phyloP scores from a whole-genome alignment of 345 rosid species.

The Lumnitzera racemosa region DNA sequence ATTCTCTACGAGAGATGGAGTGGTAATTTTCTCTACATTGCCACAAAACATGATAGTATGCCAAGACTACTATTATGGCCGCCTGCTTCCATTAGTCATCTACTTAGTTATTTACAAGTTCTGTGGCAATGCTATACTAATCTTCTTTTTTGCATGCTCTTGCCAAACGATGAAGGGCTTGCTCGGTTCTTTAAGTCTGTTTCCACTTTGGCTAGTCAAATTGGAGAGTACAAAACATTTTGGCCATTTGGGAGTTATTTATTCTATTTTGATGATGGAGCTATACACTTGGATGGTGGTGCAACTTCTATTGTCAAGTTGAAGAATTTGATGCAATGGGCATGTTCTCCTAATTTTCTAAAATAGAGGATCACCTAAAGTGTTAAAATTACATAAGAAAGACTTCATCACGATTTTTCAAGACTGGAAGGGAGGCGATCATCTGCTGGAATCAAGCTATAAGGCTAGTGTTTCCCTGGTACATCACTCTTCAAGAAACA shows the following conservation, averaged over 20 bases:
- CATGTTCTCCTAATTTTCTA: slow-evolving; percentile 16
- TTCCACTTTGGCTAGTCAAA: neutral
- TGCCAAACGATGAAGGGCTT: slow-evolving; percentile 4
- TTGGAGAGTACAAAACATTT: slow-evolving; percentile 15
- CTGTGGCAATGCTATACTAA: slow-evolving; percentile 5
- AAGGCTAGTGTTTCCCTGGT: slow-evolving; percentile 59
- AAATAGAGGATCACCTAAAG: slow-evolving; percentile 50
- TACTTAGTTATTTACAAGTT: slow-evolving; percentile 23
- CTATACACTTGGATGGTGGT: slow-evolving; percentile 58
- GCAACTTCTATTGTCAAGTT: slow-evolving; percentile 37
- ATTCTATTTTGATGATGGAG: slow-evolving; percentile 65
- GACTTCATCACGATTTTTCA: slow-evolving; percentile 31
- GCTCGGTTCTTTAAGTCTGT: slow-evolving; percentile 19
- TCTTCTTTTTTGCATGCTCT: too few species aligned
- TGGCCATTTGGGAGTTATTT: slow-evolving; percentile 75
- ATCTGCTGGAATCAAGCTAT: slow-evolving; percentile 45
- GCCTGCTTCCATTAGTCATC: slow-evolving; percentile 13
- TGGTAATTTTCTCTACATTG: slow-evolving; percentile 70
- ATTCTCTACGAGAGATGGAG: slow-evolving; percentile 51
- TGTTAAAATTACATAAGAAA: slow-evolving; percentile 41
- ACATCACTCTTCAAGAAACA: slow-evolving; percentile 47
- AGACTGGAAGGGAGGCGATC: slow-evolving; percentile 17
- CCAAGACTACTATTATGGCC: slow-evolving; percentile 39
- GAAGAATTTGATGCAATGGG: slow-evolving; percentile 40
- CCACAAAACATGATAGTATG: slow-evolving; percentile 45